Evolutionary conservation across 441 rosid genomes (phyloP), one percentile per base, ranked within the genome.

Genomic region (Hypseocharis bilobata): DNA sequence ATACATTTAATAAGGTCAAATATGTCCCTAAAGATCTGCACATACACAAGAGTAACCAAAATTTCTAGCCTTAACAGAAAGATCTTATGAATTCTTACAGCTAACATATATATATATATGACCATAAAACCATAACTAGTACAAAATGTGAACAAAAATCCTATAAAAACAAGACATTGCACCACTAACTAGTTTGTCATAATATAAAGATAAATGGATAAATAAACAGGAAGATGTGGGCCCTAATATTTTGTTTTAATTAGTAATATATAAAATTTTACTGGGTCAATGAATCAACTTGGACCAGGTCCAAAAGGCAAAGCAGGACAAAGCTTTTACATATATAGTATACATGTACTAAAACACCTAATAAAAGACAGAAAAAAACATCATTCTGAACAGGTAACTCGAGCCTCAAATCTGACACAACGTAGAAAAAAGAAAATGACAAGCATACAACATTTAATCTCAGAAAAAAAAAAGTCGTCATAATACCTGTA

Each of bases 401-500:
- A 45, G n/a, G 26, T 47, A 47, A 6, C 19, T 20, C 22, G n/a
- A 8, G 62, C 44, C 45, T 69, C 20, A 22, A 19, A 25, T 49
- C 62, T 30, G 11, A 29, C 22, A 29, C 44, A 29, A 52, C 11
- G 34, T 8, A 14, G 32, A 55, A 27, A 54, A 13, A 55, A 6
- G n/a, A 0, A 52, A 52, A 52, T 8, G 28, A 27, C 30, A 26
- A 55, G 19, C 7, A 13, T 13, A 26, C 6, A 11, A 25, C 32
- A 14, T 11, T 17, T 55, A 25, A 55, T 25, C 3, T 54, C 17
- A 54, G 8, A 23, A 54, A 40, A 25, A 66, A 54, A 40, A 25
- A 66, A 47, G 71, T 60, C 51, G 29, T 13, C 62, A 62, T 40
- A 79, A 71, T 69, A 94, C 99, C 96, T 91, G 97, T 73, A 89